These are phyloP conservation scores for Candida succiphila DNA, from an alignment of 805 yeast genomes.

Conservation along the genomic window DNA sequence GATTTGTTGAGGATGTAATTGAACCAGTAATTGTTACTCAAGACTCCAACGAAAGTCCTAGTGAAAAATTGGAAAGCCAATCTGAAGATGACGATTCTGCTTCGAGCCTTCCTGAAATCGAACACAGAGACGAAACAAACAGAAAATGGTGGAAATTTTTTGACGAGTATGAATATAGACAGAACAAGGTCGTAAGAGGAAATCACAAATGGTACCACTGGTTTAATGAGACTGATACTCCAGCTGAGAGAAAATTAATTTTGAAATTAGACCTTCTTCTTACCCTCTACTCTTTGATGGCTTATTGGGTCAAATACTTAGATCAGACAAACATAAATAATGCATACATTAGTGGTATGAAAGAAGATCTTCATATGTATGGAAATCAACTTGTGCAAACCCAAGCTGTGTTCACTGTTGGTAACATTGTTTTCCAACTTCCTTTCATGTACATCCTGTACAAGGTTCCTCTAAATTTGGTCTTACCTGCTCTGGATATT, in stretches of 20 bases:
- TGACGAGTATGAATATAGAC: too few relatives aligned
- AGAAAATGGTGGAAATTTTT: slow-evolving; percentile 45
- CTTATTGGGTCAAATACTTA: slow-evolving; percentile 55
- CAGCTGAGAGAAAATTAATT: slow-evolving; percentile 35
- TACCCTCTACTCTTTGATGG: slow-evolving; percentile 45
- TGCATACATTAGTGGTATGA: slow-evolving; percentile 39
- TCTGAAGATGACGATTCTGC: too few relatives aligned
- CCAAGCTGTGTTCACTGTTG: slow-evolving; percentile 27
- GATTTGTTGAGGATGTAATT: too few relatives aligned
- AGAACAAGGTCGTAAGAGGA: slow-evolving; percentile 20
- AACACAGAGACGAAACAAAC: slow-evolving; percentile 43
- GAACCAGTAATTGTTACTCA: too few relatives aligned
- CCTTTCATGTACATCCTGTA: slow-evolving; percentile 25
- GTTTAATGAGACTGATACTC: slow-evolving; percentile 36
- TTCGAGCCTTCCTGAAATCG: too few relatives aligned
- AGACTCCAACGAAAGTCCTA: too few relatives aligned
- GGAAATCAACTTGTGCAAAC: slow-evolving; percentile 28
- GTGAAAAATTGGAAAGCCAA: too few relatives aligned
- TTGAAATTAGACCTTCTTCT: slow-evolving; percentile 47
- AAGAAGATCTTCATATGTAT: slow-evolving; percentile 33
- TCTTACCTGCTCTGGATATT: slow-evolving; percentile 23
- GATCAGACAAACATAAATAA: slow-evolving; percentile 45
- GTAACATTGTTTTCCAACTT: slow-evolving; percentile 31
- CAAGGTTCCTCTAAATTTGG: slow-evolving; percentile 28
- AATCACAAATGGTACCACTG: slow-evolving; percentile 42